phyloP scores from a whole-genome alignment of 257 asterid genomes.

The Cordia subcordata region DNA sequence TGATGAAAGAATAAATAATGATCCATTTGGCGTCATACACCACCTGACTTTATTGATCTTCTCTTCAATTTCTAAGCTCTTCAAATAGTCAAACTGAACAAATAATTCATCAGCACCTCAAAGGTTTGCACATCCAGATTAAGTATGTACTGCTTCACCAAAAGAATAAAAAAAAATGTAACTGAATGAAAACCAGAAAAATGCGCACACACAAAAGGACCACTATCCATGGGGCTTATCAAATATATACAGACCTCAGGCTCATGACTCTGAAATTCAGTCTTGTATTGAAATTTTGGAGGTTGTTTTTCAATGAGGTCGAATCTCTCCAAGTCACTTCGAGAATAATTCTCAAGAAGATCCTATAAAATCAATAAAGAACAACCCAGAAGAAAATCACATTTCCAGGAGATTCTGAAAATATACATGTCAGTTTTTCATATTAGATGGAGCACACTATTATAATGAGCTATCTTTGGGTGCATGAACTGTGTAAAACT shows the following conservation, averaged over 20 bases:
- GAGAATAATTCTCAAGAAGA: conserved; percentile 30
- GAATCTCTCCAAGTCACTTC: conserved; percentile 49
- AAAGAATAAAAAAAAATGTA: neutral
- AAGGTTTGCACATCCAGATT: conserved; percentile 1
- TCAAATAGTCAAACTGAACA: conserved; percentile 75
- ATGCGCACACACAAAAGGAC: neutral
- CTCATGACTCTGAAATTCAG: conserved; percentile 93
- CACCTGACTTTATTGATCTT: conserved; percentile 64
- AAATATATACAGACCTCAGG: conserved; percentile 52
- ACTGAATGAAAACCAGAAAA: conserved; percentile 6
- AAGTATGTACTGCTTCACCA: conserved; percentile 4
- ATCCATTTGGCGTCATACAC: conserved; percentile 52
- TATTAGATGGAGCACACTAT: too few species aligned
- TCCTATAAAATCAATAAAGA: conserved; percentile 34
- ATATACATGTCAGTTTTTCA: too few species aligned
- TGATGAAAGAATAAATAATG: conserved; percentile 59
- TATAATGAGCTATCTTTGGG: too few species aligned
- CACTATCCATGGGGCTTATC: neutral
- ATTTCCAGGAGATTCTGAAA: neutral
- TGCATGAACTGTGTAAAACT: too few species aligned
- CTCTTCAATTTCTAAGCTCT: conserved; percentile 86
- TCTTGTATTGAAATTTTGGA: conserved; percentile 63
- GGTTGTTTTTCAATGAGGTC: conserved; percentile 37
- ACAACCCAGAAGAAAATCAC: neutral
- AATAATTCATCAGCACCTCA: conserved; percentile 23